Percentiles rank a stretch among this genome's conserved stretches.
Evolutionary conservation across 495 filamentous ascomycete genomes (phyloP).

Genomic region (Evernia prunastri): DNA sequence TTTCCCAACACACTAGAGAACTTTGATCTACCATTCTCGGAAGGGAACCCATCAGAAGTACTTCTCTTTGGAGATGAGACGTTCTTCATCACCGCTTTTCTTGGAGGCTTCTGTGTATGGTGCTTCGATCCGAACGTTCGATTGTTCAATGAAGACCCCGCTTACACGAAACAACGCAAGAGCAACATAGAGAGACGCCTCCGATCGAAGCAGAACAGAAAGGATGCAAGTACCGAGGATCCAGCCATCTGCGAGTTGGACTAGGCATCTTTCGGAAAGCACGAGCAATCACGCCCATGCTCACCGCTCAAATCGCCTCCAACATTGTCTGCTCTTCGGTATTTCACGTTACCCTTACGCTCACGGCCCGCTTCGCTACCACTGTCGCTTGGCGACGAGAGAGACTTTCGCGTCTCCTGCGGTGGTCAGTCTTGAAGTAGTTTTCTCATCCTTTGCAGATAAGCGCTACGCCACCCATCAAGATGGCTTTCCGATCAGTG

Average conservation of each 20-base stretch:
- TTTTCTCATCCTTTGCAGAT: too few relatives aligned
- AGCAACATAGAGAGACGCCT: neutral
- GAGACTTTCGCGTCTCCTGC: too few relatives aligned
- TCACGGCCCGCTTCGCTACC: too few relatives aligned
- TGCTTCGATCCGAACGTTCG: slow-evolving; percentile 14
- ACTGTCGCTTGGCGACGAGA: too few relatives aligned
- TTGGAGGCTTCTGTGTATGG: neutral
- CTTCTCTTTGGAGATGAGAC: neutral
- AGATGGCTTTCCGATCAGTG: too few relatives aligned
- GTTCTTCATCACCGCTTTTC: neutral
- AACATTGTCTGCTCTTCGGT: too few relatives aligned
- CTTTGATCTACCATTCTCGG: neutral
- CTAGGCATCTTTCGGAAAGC: neutral
- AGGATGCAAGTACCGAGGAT: neutral
- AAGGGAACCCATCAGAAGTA: neutral
- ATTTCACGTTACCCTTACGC: too few relatives aligned
- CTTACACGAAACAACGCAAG: neutral
- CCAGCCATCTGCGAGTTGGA: neutral
- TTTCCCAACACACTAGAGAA: too few relatives aligned
- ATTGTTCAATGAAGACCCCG: slow-evolving; percentile 3
- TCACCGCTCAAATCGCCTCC: too few relatives aligned
- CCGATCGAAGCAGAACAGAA: neutral
- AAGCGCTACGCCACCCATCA: too few relatives aligned
- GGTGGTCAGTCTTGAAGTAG: too few relatives aligned
- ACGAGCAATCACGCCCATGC: neutral